Evolutionary conservation across 768 basidiomycete species (phyloP), one percentile per base, ranked within the genome.

Genomic region (Suillus clintonianus): DNA sequence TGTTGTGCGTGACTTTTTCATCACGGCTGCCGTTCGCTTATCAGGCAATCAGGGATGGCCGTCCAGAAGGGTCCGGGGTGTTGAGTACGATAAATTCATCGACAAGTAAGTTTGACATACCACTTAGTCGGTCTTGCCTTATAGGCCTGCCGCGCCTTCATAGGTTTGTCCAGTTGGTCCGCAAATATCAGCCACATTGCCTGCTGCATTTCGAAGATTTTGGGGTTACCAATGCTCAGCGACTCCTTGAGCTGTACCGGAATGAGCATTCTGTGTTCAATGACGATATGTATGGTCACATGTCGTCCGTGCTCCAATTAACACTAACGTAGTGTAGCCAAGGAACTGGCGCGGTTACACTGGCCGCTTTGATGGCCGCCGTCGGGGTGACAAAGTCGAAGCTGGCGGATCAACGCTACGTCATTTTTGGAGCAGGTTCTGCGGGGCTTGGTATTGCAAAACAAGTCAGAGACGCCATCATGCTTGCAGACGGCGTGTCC

Each of bases 201-300:
- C 80, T 94, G 4, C 77, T 92, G 4, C 93, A 96, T 71, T 94
- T 95, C 61, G 93, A 95, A 71, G 92, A 95, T 69, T 94, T 94
- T 65, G 92, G 92, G 4, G 86, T 91, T 3, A 82, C 82, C 34
- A 94, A 94, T 65, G 92, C 93, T 0, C 85, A 90, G 63, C 76
- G 85, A 19, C 73, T 94, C 1, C 80, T 95, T 42, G 80, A 86
- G 47, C 77, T 79, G 43, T 93, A 91, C 74, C 80, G 82, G 10
- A 80, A 84, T 48, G 74, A 82, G n/a, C 89, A 91, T 66, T 78
- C 88, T 1, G 83, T 86, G 5, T 90, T 95, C 81, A 95, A 95
- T 71, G 94, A 95, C 65, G 93, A 95, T 72, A 90, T 94, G 89
- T 89, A 73, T 1, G 77, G 68, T n/a, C 43, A 27, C 2, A 1